A percentile compares a stretch with the other conserved stretches of the same genome.
phyloP scores from a whole-genome alignment of 305 asterid species.

The Plantago lanceolata region DNA sequence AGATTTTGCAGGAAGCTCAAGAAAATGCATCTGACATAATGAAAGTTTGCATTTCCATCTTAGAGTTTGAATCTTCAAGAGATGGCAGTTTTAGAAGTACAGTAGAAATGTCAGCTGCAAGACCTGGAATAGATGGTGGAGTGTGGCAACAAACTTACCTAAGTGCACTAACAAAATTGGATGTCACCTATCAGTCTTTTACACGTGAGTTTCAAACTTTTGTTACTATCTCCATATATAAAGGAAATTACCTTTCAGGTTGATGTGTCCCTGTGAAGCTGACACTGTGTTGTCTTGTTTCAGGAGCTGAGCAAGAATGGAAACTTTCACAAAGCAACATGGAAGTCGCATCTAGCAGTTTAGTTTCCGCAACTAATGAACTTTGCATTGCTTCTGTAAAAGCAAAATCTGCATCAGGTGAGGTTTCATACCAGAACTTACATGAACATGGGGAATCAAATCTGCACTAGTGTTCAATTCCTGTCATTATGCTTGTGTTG shows the following conservation, averaged over 20 bases:
- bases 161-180: constrained; percentile 67
- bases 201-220: constrained; percentile 54
- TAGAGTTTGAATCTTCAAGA: constrained; percentile 95
- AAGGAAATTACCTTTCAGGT: constrained; percentile 14
- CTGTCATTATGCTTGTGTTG: constrained; percentile 9
- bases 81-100: constrained; percentile 67
- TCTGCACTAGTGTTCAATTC: constrained; percentile 12
- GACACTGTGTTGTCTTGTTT: constrained; percentile 27
- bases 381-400: constrained; percentile 71
- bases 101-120: constrained; percentile 46
- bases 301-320: constrained; percentile 99
- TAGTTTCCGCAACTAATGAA: constrained; percentile 78
- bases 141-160: constrained; percentile 84
- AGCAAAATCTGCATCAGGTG: constrained; percentile 89
- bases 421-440: constrained; percentile 26
- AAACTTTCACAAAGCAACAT: constrained; percentile 74
- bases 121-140: constrained; percentile 68
- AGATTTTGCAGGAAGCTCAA: constrained; percentile 66
- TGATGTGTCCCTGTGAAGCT: constrained; percentile 26
- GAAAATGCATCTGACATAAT: constrained; percentile 79
- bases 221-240: constrained; percentile 23
- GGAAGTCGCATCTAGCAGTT: constrained; percentile 92
- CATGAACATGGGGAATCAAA: constrained; percentile 20
- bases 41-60: constrained; percentile 75
- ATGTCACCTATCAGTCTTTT: constrained; percentile 72